A percentile compares a stretch with the other conserved stretches of the same genome.
These are phyloP conservation scores for Chernovozyma aurita DNA, from an alignment of 1,139 yeast genomes.

Conservation along the genomic window DNA sequence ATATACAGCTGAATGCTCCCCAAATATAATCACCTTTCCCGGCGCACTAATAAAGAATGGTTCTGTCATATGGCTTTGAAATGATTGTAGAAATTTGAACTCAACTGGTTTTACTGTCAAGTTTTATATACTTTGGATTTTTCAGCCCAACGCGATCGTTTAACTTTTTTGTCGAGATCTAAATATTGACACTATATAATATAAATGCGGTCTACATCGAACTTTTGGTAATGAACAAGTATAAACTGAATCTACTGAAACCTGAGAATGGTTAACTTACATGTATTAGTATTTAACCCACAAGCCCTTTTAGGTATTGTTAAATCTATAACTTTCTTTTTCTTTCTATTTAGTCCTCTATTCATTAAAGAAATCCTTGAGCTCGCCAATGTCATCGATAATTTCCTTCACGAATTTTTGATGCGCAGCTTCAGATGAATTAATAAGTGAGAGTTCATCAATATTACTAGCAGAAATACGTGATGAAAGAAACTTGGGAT, in stretches of 20 bases:
- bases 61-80: not conserved
- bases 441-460: conserved; percentile 59
- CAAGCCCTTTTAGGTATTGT: too few relatives aligned
- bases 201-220: too few relatives aligned
- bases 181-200: too few relatives aligned
- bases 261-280: too few relatives aligned
- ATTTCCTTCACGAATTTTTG: conserved; percentile 44
- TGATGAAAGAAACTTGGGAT: conserved; percentile 77
- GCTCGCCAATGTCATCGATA: conserved; percentile 50
- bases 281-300: too few relatives aligned
- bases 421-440: conserved; percentile 36
- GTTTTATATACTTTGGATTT: not conserved
- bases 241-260: too few relatives aligned
- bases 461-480: conserved; percentile 58
- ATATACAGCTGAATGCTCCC: conserved; percentile 96
- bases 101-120: not conserved
- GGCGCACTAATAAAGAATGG: conserved; percentile 88
- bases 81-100: not conserved
- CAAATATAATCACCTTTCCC: conserved; percentile 92
- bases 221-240: too few relatives aligned
- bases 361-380: conserved; percentile 42
- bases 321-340: too few relatives aligned
- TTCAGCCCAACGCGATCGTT: not conserved
- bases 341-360: too few relatives aligned
- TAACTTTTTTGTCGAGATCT: too few relatives aligned